Evolutionary conservation across 139 green algal genomes (phyloP), one percentile per base, ranked within the genome.

Genomic region (Pycnococcus provasolii): DNA sequence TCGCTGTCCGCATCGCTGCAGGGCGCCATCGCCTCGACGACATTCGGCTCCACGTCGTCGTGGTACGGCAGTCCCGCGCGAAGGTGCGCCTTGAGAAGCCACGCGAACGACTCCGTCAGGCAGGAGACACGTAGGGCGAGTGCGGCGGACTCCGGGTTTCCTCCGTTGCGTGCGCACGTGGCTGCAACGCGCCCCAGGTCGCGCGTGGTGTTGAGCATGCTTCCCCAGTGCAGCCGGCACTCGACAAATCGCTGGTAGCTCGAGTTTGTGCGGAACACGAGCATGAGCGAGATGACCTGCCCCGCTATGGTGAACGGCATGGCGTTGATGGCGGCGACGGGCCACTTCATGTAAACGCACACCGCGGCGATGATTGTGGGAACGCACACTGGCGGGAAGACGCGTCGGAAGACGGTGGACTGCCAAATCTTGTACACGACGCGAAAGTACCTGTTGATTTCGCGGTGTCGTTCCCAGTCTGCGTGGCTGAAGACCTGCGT

Each of bases 401-500:
- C 51, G 11, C 72, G 50, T 4, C 9, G 44, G 45, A 67, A 64
- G n/a, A 67, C 72, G 11, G 68, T 67, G 66, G 53, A 61, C 44
- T 54, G 39, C 15, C 11, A 11, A 40, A 69, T 58, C 40, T 42
- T 57, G 45, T 46, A 13, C 3, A 64, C 53, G 42, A 68, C 37
- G 0, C 52, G 5, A 3, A 55, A 41, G 44, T 72, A 67, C 15
- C 66, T 37, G 42, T 53, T 2, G 11, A 67, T 26, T 47, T 43
- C 41, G 15, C 68, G 3, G 54, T 68, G 54, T 39, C 46, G 15
- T 45, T 67, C 61, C 66, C 66, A 58, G 13, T 58, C 43, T 1
- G 64, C 57, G 37, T 75, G 67, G 62, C 62, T 62, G 61, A 73
- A 70, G 45, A 76, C 53, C 58, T 67, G 47, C 0, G 51, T 70